Evolutionary conservation across 2,329 filamentous ascomycete genomes (phyloP).

Genomic region (Phialophora verrucosa): DNA sequence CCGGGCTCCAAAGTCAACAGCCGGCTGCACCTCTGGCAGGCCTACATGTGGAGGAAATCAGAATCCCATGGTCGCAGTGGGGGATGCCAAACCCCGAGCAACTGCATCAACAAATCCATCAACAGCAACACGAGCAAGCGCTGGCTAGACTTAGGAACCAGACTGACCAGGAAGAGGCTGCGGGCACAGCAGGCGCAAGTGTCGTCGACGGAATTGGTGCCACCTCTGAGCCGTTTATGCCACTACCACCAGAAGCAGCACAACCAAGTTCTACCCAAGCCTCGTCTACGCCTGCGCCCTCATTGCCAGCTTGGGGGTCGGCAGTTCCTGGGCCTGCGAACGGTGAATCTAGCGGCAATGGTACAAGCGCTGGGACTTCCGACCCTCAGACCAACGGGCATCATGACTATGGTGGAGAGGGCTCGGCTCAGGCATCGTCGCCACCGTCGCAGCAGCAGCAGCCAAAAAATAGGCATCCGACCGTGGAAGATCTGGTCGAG

Average conservation of each 20-base stretch:
- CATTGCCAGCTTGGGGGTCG: conserved; percentile 30
- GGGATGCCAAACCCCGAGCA: not conserved
- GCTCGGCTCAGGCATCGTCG: conserved; percentile 8
- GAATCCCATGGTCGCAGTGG: not conserved
- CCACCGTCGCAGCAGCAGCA: conserved; percentile 45
- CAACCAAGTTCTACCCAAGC: not conserved
- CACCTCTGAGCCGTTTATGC: not conserved
- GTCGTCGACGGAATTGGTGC: not conserved
- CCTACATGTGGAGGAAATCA: not conserved
- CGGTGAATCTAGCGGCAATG: conserved; percentile 1
- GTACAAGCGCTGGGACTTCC: conserved; percentile 6
- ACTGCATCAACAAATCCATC: conserved; percentile 3
- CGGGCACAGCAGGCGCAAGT: not conserved
- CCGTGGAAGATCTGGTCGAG: conserved; percentile 48
- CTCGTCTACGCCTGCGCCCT: conserved; percentile 1
- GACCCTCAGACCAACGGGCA: conserved; percentile 14
- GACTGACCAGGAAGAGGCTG: not conserved
- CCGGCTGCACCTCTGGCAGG: not conserved
- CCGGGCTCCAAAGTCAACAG: conserved; percentile 10
- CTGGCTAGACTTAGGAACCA: not conserved
- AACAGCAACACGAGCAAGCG: not conserved
- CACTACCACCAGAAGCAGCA: not conserved
- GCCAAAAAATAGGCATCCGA: conserved; percentile 47
- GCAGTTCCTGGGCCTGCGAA: not conserved
- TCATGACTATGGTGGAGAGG: conserved; percentile 13